Evolutionary conservation across 2,329 filamentous ascomycete species (phyloP), one percentile per base, ranked within the genome.

Genomic region (Hypoxylon sp.): DNA sequence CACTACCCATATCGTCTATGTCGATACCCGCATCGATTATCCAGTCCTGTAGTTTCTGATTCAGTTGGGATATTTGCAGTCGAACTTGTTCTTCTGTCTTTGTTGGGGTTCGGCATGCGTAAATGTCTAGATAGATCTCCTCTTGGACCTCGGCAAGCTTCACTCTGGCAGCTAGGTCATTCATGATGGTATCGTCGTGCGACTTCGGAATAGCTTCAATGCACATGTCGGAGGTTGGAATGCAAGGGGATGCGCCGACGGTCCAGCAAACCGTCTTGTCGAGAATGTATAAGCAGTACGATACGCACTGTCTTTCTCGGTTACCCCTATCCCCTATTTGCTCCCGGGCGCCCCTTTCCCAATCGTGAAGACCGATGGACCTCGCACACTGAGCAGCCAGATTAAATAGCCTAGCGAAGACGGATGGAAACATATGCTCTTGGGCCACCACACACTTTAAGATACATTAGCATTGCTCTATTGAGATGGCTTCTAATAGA

Each of bases 241-340:
- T 59, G 14, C 29, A 48, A 50, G 48, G 54, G 6, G 58, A 61
- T 11, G 53, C 33, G 13, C 64, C 58, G 9, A 47, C 29, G 2
- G 58, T 62, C 54, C 58, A 67, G 33, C 53, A 63, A 2, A 55
- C 58, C 13, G 31, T 42, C 35, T 67, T 67, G 31, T 67, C 64
- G 17, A 67, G 54, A 44, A 63, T 54, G n/a, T 63, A 67, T 48
- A 67, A 26, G 35, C 64, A 67, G 29, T 67, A 67, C 4, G 64
- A 67, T 14, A 67, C 44, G 29, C 50, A 55, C 31, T 59, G 58
- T 31, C 53, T 54, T 47, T 67, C 64, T 47, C 42, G 48, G 11
- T 22, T 39, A 19, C 54, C 50, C 2, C 62, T 52, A 9, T 11
- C 33, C 5, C 26, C 48, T 4, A 11, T 13, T 11, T 44, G 33